phyloP scores from a whole-genome alignment of 1,284 basidiomycete genomes.

The Moniliophthora roreri region DNA sequence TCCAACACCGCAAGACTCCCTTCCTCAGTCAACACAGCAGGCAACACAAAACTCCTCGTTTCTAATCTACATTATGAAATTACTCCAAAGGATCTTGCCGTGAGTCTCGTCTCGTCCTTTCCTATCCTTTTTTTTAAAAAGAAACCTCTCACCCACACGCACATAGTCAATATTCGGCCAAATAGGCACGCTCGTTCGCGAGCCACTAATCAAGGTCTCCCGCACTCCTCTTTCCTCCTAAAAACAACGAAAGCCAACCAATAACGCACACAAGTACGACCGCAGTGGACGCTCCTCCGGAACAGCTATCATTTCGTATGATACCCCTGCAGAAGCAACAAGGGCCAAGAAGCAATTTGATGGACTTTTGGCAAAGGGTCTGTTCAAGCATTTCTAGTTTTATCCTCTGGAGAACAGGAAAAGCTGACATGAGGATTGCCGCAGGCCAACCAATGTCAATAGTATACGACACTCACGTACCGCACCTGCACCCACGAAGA shows the following conservation, averaged over 20 bases:
- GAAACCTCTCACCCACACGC: conserved; percentile 7
- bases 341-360: conserved; percentile 86
- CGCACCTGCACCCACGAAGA: conserved; percentile 40
- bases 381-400: too few relatives aligned
- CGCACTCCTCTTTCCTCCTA: conserved; percentile 60
- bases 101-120: conserved; percentile 38
- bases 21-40: conserved; percentile 25
- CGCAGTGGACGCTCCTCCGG: conserved; percentile 92
- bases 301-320: conserved; percentile 80
- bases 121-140: conserved; percentile 10
- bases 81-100: conserved; percentile 84
- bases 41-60: conserved; percentile 76
- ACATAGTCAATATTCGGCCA: conserved; percentile 85
- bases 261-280: conserved; percentile 74
- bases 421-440: too few relatives aligned
- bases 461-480: conserved; percentile 55
- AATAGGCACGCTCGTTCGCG: conserved; percentile 88
- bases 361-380: conserved; percentile 90
- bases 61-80: conserved; percentile 95
- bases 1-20: conserved; percentile 24
- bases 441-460: conserved; percentile 84
- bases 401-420: too few relatives aligned
- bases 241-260: conserved; percentile 32
- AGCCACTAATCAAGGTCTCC: conserved; percentile 91
- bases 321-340: conserved; percentile 77